Evolutionary conservation across 768 basidiomycete genomes (phyloP).

Genomic region (Dictyophora rubrovolvata): DNA sequence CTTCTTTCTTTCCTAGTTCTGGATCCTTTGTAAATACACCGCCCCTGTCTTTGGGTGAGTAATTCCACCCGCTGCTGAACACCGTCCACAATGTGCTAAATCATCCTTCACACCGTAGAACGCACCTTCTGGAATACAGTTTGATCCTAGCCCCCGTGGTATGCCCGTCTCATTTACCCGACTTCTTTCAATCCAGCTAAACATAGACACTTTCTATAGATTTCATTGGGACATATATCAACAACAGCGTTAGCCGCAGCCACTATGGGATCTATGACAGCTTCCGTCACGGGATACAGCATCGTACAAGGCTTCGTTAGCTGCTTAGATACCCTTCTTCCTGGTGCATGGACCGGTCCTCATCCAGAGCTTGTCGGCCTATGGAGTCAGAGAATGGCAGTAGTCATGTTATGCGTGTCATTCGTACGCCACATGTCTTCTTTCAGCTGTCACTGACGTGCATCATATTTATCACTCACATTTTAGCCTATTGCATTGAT

Average conservation of each 20-base stretch:
- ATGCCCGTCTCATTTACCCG: neutral
- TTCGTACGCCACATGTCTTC: slow-evolving; percentile 37
- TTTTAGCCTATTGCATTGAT: slow-evolving; percentile 46
- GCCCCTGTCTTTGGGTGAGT: slow-evolving; percentile 6
- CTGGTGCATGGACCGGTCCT: slow-evolving; percentile 87
- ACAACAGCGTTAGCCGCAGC: slow-evolving; percentile 43
- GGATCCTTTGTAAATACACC: slow-evolving; percentile 9
- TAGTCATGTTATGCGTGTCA: slow-evolving; percentile 48
- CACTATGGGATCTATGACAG: slow-evolving; percentile 31
- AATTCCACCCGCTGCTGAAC: neutral
- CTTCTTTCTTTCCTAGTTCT: neutral
- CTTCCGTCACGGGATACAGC: slow-evolving; percentile 33
- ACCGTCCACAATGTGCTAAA: neutral
- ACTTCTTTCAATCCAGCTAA: neutral
- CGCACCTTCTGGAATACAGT: slow-evolving; percentile 6
- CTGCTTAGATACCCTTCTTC: slow-evolving; percentile 87
- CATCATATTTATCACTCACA: slow-evolving; percentile 7
- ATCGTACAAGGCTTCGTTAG: slow-evolving; percentile 48
- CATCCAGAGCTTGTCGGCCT: slow-evolving; percentile 79
- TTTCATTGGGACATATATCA: slow-evolving; percentile 44
- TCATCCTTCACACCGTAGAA: neutral
- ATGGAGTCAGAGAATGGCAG: slow-evolving; percentile 80
- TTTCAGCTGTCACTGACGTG: neutral
- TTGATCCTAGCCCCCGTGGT: slow-evolving; percentile 5
- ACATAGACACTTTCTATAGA: neutral